Base-by-base conservation (phyloP, 768 basidiomycete species). In the Boletus pseudopeckii region DNA sequence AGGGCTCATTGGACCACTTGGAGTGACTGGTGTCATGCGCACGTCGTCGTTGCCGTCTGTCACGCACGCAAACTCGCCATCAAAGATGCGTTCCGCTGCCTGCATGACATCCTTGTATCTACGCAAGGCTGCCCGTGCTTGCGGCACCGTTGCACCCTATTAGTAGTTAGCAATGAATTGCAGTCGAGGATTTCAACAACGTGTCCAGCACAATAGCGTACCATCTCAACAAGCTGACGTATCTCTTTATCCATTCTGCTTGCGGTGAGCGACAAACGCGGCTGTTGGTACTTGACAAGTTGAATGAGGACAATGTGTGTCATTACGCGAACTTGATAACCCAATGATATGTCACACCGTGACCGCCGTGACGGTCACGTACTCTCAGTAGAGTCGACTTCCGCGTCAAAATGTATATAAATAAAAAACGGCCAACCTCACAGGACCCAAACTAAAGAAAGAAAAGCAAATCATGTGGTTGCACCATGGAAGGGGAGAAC, bases 91-190 rank as follows among this genome's bases (percentile, higher is more conserved):
- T 68, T 92, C 92, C 3, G 93, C 92, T 14, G 94, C 94, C 65
- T 90, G 79, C 89, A 92, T 91, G 34, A 94, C 92, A 77, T 98
- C 93, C 57, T 84, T 89, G 67, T 88, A 81, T 63, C 85, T 83
- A 57, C 77, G 80, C 65, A 97, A 72, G 17, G 94, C 94, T 30
- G 88, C 90, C 61, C 81, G 82, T 38, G 95, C 94, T 73, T 94
- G 90, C 13, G 84, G 81, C 11, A 72, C 67, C 0, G 88, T 90
- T 30, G 92, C 92, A 60, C 94, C 94, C 94, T 95, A 53, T 37
- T 51, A 14, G 24, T 51, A 14, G 20, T 54, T 15, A 30, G 22
- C 39, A 45, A 42, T 39, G 40, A 53, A 47, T 59, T 34, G 33
- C 4, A 20, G 41, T 55, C 32, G 42, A 39, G 22, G n/a, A 20